Percentiles rank a stretch among this genome's conserved stretches.
These are phyloP conservation scores for Pseudotulostoma volvatum DNA, from an alignment of 495 filamentous ascomycete genomes.

Conservation along the genomic window DNA sequence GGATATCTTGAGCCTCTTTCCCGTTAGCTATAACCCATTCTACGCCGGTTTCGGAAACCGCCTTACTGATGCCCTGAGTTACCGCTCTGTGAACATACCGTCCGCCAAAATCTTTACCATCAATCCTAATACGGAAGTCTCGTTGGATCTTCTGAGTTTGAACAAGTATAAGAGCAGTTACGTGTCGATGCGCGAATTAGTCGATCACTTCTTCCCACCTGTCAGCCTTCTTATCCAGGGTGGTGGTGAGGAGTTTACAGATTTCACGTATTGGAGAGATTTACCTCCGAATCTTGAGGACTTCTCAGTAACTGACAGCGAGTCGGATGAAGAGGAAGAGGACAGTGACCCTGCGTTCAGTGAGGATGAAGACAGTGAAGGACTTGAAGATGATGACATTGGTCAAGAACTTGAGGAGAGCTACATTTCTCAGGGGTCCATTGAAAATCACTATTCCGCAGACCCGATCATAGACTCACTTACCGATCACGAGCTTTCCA, in stretches of 20 bases:
- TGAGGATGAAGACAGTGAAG: conserved; percentile 27
- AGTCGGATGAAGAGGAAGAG: conserved; percentile 33
- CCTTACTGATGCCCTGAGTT: conserved; percentile 89
- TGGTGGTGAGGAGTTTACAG: conserved; percentile 73
- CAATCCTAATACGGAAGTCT: conserved; percentile 94
- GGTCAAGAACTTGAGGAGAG: conserved; percentile 37
- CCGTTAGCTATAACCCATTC: conserved; percentile 65
- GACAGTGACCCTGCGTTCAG: conserved; percentile 23
- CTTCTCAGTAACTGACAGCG: conserved; percentile 61
- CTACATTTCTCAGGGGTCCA: conserved; percentile 41
- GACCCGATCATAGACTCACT: conserved; percentile 24
- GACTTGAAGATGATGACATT: conserved; percentile 27
- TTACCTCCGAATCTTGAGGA: conserved; percentile 56
- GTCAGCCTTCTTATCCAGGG: conserved; percentile 57
- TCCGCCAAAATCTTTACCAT: conserved; percentile 94
- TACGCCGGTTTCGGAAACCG: conserved; percentile 96
- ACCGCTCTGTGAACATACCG: conserved; percentile 89
- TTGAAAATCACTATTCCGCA: conserved; percentile 31
- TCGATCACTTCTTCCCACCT: conserved; percentile 94
- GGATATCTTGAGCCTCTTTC: conserved; percentile 81
- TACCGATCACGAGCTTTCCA: too few species aligned
- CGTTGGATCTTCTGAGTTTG: conserved; percentile 73
- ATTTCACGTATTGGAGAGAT: conserved; percentile 80
- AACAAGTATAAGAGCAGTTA: conserved; percentile 96
- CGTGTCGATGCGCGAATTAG: conserved; percentile 84